These are phyloP conservation scores for Mycena maculata DNA, from an alignment of 768 basidiomycete species.

Conservation along the genomic window DNA sequence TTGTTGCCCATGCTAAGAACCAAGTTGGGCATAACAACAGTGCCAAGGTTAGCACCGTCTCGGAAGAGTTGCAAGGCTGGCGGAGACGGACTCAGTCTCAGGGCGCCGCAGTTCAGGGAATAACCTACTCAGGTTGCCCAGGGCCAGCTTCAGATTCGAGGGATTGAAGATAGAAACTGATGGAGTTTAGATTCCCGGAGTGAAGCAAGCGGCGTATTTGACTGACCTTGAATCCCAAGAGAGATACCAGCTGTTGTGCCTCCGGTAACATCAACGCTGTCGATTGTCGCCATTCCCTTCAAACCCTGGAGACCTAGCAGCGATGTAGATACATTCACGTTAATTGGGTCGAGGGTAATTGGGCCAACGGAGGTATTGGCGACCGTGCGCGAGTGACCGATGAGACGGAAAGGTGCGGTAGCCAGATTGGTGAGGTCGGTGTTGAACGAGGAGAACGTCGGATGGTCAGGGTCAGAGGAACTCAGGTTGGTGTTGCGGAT, in stretches of 20 bases:
- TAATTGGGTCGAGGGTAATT: slow-evolving; percentile 77
- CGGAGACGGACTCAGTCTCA: not conserved
- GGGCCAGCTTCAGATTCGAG: slow-evolving; percentile 69
- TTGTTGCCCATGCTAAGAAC: slow-evolving; percentile 72
- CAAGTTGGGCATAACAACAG: slow-evolving; percentile 69
- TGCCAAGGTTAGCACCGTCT: slow-evolving; percentile 66
- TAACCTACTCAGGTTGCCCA: slow-evolving; percentile 73
- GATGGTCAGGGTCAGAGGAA: slow-evolving; percentile 59
- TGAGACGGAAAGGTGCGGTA: slow-evolving; percentile 63
- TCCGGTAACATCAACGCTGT: slow-evolving; percentile 72
- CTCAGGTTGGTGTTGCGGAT: slow-evolving; percentile 65
- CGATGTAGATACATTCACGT: slow-evolving; percentile 73
- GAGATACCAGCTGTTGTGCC: slow-evolving; percentile 69
- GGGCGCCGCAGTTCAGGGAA: not conserved
- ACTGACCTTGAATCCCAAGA: slow-evolving; percentile 67
- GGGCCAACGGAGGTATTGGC: slow-evolving; percentile 72
- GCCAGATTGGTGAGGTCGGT: slow-evolving; percentile 63
- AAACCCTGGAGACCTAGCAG: slow-evolving; percentile 72
- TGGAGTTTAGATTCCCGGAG: not conserved
- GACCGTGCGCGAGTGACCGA: slow-evolving; percentile 69
- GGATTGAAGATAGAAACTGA: slow-evolving; percentile 75
- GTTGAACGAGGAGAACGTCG: slow-evolving; percentile 65
- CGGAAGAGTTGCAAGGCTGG: slow-evolving; percentile 68
- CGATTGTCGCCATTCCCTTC: slow-evolving; percentile 65
- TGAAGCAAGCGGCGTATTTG: slow-evolving; percentile 1